Percentiles rank a stretch among this genome's conserved stretches.
These are phyloP conservation scores for Colletotrichum somersetense DNA, from an alignment of 2,329 filamentous ascomycete genomes.

Conservation along the genomic window DNA sequence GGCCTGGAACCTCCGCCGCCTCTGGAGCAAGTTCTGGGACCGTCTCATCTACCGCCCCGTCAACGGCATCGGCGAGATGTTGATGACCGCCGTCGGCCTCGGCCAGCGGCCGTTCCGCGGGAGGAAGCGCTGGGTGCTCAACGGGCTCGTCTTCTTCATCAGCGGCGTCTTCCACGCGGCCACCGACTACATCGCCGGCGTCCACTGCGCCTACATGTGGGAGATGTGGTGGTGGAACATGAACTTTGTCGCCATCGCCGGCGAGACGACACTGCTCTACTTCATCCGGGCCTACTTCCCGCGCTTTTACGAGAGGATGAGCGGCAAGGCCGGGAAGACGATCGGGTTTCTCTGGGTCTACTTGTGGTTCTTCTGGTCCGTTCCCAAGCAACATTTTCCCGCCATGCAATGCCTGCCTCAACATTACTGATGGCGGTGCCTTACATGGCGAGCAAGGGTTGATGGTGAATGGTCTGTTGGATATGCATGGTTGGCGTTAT, in stretches of 20 bases:
- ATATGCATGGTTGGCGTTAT: not conserved
- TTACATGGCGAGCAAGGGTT: too few relatives aligned
- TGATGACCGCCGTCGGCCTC: conserved; percentile 10
- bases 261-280: conserved; percentile 27
- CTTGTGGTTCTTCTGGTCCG: conserved; percentile 25
- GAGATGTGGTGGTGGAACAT: conserved; percentile 36
- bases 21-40: conserved; percentile 44
- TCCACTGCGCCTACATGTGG: conserved; percentile 25
- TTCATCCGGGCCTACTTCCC: conserved; percentile 9
- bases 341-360: conserved; percentile 33
- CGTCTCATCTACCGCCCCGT: conserved; percentile 41
- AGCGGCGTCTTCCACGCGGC: conserved; percentile 35
- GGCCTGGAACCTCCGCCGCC: conserved; percentile 41
- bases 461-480: not conserved
- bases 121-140: conserved; percentile 38
- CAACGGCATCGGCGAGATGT: conserved; percentile 25
- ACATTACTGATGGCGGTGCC: not conserved
- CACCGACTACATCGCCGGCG: conserved; percentile 19
- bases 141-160: conserved; percentile 35
- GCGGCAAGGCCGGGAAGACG: conserved; percentile 19
- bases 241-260: conserved; percentile 23
- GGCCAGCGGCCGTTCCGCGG: conserved; percentile 19
- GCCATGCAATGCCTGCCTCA: conserved; percentile 7
- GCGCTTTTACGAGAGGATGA: conserved; percentile 21
- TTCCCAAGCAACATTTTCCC: conserved; percentile 18